These are phyloP conservation scores for Entomortierella lignicola DNA, from an alignment of 192 early-diverging fungal species.

Conservation along the genomic window DNA sequence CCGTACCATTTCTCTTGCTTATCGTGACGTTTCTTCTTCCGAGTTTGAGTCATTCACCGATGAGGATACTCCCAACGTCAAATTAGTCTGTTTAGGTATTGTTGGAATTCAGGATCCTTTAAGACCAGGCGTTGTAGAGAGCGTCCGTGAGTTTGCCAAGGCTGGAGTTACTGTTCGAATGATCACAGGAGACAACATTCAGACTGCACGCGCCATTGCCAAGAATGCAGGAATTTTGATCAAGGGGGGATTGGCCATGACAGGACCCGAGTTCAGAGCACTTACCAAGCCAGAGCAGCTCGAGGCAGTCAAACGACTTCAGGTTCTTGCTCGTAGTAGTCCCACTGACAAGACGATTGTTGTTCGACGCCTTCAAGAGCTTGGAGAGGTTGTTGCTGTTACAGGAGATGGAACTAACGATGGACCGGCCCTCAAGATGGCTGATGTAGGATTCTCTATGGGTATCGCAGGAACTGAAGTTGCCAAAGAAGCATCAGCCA, in stretches of 20 bases:
- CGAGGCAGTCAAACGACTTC: constrained; percentile 73
- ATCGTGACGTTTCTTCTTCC: constrained; percentile 61
- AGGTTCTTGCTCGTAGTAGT: constrained; percentile 88
- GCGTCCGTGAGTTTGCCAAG: constrained; percentile 78
- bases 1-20: constrained; percentile 81
- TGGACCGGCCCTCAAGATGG: constrained; percentile 85
- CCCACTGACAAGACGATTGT: constrained; percentile 91
- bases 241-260: constrained; percentile 77
- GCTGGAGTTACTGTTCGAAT: constrained; percentile 92
- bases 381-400: constrained; percentile 76
- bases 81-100: constrained; percentile 74
- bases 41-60: constrained; percentile 64
- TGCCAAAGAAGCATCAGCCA: constrained; percentile 83
- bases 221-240: constrained; percentile 85
- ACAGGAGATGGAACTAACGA: constrained; percentile 90
- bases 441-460: constrained; percentile 94
- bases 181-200: constrained; percentile 87
- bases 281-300: constrained; percentile 72
- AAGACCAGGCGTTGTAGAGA: constrained; percentile 78
- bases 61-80: constrained; percentile 60
- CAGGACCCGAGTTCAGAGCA: constrained; percentile 82
- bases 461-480: constrained; percentile 89
- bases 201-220: constrained; percentile 92
- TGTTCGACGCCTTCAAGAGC: constrained; percentile 76
- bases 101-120: constrained; percentile 92